Base-by-base conservation (phyloP, 2,329 filamentous ascomycete genomes). In the Penicillium sp. region DNA sequence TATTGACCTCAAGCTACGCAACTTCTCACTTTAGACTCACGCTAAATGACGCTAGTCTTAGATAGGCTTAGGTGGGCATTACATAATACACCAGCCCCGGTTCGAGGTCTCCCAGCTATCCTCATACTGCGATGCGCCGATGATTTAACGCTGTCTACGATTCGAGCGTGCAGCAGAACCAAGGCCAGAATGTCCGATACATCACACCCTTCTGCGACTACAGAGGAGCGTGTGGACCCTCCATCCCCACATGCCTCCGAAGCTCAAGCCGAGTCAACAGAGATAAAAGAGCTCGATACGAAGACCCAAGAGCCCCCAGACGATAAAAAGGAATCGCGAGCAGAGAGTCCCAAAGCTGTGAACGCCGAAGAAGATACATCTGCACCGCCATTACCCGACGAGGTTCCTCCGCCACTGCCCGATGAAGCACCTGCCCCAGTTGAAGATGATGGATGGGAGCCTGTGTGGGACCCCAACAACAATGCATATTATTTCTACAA, bases 401-500 rank as follows among this genome's bases (percentile, higher is more conserved):
- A 71, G 49, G 59, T 65, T 48, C 74, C 74, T 42, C 74, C 74
- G 35, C 72, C 72, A 34, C 67, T 79, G 40, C 80, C 80, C 41
- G 67, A 74, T 44, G 78, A 81, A 66, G 70, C 74, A 29, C 72
- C 75, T 34, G 64, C 66, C 23, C 62, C 61, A 52, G 51, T 54
- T 34, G 66, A 76, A 43, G 77, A 84, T 47, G 80, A 85, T 65
- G 89, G 89, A 49, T 95, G 89, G 89, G 82, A 86, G 49, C 82
- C 82, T 28, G 76, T 86, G 48, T 94, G 87, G 86, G 88, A 94
- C 59, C 70, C 78, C 20, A 75, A 67, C 42, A 76, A 78, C 1
- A 78, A 84, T 54, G 77, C 81, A 4, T 95, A 83, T 72, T 94
- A 89, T 71, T 95, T 94, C 70, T 83, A 84, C 74, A 95, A 95